Evolutionary conservation across 208 protist species (phyloP), one percentile per base, ranked within the genome.

Genomic region (Leishmania guyanensis): DNA sequence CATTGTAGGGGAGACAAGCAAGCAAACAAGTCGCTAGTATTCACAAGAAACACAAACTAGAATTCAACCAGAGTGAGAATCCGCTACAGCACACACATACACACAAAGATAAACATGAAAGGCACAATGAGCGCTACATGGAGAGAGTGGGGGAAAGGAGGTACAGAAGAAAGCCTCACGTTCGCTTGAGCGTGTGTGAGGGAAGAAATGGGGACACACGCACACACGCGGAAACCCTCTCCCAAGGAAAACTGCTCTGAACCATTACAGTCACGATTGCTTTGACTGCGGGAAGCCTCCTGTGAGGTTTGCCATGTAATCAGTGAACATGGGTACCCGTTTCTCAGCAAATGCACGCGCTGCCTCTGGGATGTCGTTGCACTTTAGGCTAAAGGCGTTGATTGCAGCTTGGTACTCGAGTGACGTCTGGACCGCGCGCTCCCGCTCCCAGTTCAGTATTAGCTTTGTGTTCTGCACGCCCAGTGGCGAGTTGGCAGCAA

Each of bases 381-480:
- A 93, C 33, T 74, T 75, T 20, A 96, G 72, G 78, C 88, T 94
- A 48, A 90, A 89, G 43, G 86, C 77, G 58, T 92, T 93, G 84
- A 92, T 89, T 16, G 92, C 78, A 20, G 89, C 88, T 66, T 89
- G 87, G 80, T 97, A 90, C 39, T 93, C 85, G 36, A 97, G 82
- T 26, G 78, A 87, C 58, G 75, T 78, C 79, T 91, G 78, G 33
- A 80, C 74, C 43, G 74, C 62, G n/a, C 82, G 75, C 76, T 94
- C 89, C 36, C 77, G 75, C 60, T 85, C 75, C 84, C 85, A 88
- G 77, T 97, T 95, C 81, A 96, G 51, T 16, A 95, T 75, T 22
- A 91, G 53, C 82, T 97, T 97, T 36, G 91, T 89, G 69, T 90
- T 92, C 75, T 95, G 92, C 60, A 96, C 92, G 16, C 89, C 90